phyloP scores from a whole-genome alignment of 805 yeast genomes.

The Zygoascus ofunaensis region DNA sequence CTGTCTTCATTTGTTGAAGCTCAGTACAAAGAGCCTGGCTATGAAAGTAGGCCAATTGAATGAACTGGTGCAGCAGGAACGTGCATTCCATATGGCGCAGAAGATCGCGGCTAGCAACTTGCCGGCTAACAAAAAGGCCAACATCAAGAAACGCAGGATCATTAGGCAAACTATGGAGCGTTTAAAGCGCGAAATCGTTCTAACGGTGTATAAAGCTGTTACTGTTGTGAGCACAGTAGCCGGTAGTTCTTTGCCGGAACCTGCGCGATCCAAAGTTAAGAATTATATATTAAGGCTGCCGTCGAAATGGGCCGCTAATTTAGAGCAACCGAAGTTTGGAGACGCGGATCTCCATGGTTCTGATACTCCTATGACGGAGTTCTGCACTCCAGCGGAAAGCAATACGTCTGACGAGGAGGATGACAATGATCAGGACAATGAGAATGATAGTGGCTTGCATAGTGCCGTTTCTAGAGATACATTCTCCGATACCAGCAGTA shows the following conservation, averaged over 20 bases:
- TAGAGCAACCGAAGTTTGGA: constrained; percentile 13
- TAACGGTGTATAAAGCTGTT: constrained; percentile 83
- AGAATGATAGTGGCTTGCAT: not conserved
- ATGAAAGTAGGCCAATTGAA: constrained; percentile 58
- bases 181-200: constrained; percentile 72
- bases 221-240: constrained; percentile 78
- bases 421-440: not conserved
- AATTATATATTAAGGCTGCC: constrained; percentile 73
- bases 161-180: constrained; percentile 19
- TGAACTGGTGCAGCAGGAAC: constrained; percentile 37
- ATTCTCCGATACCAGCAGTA: not conserved
- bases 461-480: not conserved
- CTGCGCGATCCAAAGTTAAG: constrained; percentile 72
- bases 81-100: constrained; percentile 19
- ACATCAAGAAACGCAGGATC: not conserved
- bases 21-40: constrained; percentile 72
- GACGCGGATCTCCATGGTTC: constrained; percentile 1
- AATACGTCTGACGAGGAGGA: not conserved
- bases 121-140: constrained; percentile 30
- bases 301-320: constrained; percentile 49
- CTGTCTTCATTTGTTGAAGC: constrained; percentile 65
- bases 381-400: not conserved
- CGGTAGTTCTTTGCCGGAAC: constrained; percentile 64
- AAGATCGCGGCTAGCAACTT: constrained; percentile 20
- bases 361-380: constrained; percentile 6